Conservation (phyloP, 163 green algal species). For the Trebouxiophyceae sp. region DNA sequence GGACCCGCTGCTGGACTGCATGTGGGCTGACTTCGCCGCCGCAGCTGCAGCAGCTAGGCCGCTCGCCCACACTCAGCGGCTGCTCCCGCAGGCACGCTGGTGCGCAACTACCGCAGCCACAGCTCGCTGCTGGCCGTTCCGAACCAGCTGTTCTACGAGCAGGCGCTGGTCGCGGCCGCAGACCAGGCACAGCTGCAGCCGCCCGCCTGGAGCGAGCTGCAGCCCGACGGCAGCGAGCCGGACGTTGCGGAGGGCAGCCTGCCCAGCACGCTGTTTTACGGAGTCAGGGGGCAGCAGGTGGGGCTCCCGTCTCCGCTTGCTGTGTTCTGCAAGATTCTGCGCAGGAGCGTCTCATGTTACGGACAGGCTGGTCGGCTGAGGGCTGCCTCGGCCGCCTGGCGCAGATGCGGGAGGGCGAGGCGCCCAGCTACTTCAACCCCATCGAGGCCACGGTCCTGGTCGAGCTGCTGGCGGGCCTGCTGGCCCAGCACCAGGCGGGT, state of each 20-base stretch:
- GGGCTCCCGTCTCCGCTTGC: too few relatives aligned
- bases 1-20: too few relatives aligned
- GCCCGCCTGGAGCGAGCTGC: conserved; percentile 21
- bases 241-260: background rate
- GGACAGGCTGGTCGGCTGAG: too few relatives aligned
- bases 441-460: conserved; percentile 58
- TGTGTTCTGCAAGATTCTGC: too few relatives aligned
- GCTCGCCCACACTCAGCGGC: too few relatives aligned
- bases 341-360: too few relatives aligned
- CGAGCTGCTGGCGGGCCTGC: conserved; percentile 54
- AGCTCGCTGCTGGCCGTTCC: conserved; percentile 58
- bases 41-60: too few relatives aligned
- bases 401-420: conserved; percentile 49
- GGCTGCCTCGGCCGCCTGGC: too few relatives aligned
- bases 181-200: conserved; percentile 25
- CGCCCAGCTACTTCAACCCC: conserved; percentile 62
- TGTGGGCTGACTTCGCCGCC: too few relatives aligned
- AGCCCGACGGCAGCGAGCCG: background rate
- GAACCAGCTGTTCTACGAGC: conserved; percentile 55
- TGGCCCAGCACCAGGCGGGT: conserved; percentile 14
- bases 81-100: conserved; percentile 33
- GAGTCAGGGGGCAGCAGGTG: conserved; percentile 59
- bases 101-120: conserved; percentile 76
- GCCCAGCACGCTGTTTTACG: conserved; percentile 45
- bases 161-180: conserved; percentile 32